Percentiles rank a stretch among this genome's conserved stretches.
These are phyloP conservation scores for Apiotrichum sp. DNA, from an alignment of 1,284 basidiomycete species.

Conservation along the genomic window DNA sequence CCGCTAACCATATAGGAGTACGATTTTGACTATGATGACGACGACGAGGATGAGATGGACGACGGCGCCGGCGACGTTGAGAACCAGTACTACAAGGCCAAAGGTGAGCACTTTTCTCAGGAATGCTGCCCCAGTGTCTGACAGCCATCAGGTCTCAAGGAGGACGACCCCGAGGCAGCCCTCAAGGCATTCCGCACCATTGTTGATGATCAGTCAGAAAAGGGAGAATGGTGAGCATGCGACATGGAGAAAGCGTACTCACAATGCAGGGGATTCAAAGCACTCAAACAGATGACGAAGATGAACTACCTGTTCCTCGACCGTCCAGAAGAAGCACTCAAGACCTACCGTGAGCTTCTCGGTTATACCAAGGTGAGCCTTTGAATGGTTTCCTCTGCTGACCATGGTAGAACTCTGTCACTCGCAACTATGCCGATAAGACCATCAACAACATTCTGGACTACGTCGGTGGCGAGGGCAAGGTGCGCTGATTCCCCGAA, in stretches of 20 bases:
- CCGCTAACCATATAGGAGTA: constrained; percentile 62
- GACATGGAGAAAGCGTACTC: not conserved
- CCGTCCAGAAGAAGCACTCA: constrained; percentile 74
- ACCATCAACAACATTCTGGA: constrained; percentile 98
- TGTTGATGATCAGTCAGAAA: constrained; percentile 79
- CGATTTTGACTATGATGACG: constrained; percentile 89
- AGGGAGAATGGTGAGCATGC: constrained; percentile 74
- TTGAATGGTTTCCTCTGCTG: not conserved
- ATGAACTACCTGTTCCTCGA: constrained; percentile 75
- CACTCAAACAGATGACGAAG: constrained; percentile 96
- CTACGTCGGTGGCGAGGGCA: constrained; percentile 81
- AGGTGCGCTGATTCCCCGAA: constrained; percentile 54
- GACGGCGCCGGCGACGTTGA: constrained; percentile 86
- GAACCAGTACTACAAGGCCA: constrained; percentile 98
- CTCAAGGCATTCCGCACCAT: constrained; percentile 80
- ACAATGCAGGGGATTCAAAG: constrained; percentile 86
- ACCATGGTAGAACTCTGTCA: constrained; percentile 31
- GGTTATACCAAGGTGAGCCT: constrained; percentile 70
- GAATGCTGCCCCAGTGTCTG: not conserved
- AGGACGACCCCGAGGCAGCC: constrained; percentile 82
- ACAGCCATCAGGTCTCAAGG: constrained; percentile 66
- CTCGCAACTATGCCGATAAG: constrained; percentile 72
- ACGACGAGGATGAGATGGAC: constrained; percentile 63
- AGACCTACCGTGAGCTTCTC: constrained; percentile 76
- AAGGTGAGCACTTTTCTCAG: constrained; percentile 56